A percentile compares a stretch with the other conserved stretches of the same genome.
Evolutionary conservation across 345 rosid species (phyloP).

Genomic region (Isatis tinctoria): DNA sequence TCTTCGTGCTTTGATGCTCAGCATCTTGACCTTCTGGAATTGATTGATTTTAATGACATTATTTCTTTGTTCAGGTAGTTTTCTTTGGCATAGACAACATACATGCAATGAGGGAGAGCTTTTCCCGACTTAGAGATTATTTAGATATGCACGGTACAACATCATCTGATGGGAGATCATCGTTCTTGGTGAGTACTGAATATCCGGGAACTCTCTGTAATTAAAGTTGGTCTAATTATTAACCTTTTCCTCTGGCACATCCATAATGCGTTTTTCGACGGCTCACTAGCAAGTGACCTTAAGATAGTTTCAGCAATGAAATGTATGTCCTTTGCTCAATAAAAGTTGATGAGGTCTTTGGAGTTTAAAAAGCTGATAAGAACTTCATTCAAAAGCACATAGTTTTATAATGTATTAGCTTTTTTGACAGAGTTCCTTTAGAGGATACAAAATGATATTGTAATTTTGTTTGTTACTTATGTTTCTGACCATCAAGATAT

Average conservation of each 20-base stretch:
- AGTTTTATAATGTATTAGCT: neutral
- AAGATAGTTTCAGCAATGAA: neutral
- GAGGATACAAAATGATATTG: neutral
- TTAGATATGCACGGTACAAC: slow-evolving; percentile 90
- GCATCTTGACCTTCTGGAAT: neutral
- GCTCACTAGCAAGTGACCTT: neutral
- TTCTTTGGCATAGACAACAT: slow-evolving; percentile 98
- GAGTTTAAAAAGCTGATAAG: neutral
- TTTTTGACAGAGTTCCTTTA: neutral
- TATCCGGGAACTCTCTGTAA: neutral
- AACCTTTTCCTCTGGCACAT: neutral
- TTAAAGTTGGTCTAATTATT: neutral
- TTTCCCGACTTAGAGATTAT: slow-evolving; percentile 88
- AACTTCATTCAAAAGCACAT: neutral
- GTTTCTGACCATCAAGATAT: neutral
- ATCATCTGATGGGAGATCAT: slow-evolving; percentile 96
- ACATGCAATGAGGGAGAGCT: slow-evolving; percentile 99
- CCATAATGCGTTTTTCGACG: neutral
- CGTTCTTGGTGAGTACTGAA: slow-evolving; percentile 75
- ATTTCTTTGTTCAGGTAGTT: slow-evolving; percentile 54
- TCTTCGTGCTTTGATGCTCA: slow-evolving; percentile 12
- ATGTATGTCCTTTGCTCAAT: neutral
- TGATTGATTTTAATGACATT: slow-evolving; percentile 9
- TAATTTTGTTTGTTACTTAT: neutral
- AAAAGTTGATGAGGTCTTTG: neutral